A percentile compares a stretch with the other conserved stretches of the same genome.
Evolutionary conservation across 305 asterid species (phyloP).

Genomic region (Fraxinus platypoda): DNA sequence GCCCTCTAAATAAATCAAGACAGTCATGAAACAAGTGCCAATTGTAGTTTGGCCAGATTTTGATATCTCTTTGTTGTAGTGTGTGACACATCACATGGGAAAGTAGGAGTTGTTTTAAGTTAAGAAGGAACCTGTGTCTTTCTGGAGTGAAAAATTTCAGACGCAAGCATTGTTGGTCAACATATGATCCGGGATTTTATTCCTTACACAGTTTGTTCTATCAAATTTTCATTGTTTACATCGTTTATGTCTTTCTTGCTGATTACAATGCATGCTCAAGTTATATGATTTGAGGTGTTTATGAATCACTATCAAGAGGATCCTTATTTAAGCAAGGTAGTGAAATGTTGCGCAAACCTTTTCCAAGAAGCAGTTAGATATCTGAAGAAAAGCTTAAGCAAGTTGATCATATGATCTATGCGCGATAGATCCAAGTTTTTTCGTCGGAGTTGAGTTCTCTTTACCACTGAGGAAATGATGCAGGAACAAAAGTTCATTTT

Average conservation of each 20-base stretch:
- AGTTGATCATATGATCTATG: not conserved
- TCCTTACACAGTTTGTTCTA: not conserved
- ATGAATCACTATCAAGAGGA: not conserved
- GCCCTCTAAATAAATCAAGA: not conserved
- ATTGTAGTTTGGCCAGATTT: not conserved
- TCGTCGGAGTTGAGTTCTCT: not conserved
- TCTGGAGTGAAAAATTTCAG: not conserved
- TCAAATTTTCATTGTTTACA: not conserved
- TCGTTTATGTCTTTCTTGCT: not conserved
- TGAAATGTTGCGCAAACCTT: not conserved
- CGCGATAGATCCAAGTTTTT: not conserved
- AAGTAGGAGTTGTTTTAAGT: not conserved
- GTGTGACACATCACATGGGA: not conserved
- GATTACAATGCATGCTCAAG: not conserved
- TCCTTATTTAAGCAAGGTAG: not conserved
- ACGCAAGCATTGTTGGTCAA: not conserved
- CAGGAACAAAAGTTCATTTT: not conserved
- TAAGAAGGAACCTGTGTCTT: not conserved
- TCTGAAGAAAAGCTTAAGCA: not conserved
- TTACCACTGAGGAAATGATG: not conserved
- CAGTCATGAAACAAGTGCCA: not conserved
- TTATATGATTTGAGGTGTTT: not conserved
- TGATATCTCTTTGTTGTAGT: not conserved
- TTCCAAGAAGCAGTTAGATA: not conserved
- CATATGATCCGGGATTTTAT: not conserved